Conservation (phyloP, 2,329 filamentous ascomycete genomes). For the Cladosporium sp. region DNA sequence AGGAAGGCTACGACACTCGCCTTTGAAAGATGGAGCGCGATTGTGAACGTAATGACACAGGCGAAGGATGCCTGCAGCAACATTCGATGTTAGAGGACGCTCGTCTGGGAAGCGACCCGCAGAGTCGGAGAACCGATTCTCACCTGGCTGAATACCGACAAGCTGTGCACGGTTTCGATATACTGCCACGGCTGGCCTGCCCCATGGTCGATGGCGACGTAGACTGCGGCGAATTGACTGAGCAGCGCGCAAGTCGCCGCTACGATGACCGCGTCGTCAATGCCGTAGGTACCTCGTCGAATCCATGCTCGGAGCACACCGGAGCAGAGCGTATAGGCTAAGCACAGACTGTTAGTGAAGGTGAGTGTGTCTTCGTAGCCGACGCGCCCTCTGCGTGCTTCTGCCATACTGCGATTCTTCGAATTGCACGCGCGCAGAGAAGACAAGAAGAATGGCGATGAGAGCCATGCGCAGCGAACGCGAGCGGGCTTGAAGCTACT, state of each 20-base stretch:
- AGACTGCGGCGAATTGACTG: constrained; percentile 8
- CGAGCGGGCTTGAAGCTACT: no score
- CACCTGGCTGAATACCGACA: background rate
- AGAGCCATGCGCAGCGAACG: no score
- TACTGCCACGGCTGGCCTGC: constrained; percentile 8
- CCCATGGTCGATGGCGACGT: constrained; percentile 10
- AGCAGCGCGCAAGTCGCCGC: constrained; percentile 8
- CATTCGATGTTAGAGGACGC: no score
- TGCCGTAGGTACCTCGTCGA: constrained; percentile 10
- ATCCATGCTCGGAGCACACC: constrained; percentile 11
- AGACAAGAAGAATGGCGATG: no score
- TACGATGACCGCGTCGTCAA: constrained; percentile 11
- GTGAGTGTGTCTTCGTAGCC: constrained; percentile 13
- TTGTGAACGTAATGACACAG: constrained; percentile 8
- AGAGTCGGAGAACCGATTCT: background rate
- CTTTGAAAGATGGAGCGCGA: constrained; percentile 12
- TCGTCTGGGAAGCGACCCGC: background rate
- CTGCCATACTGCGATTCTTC: background rate
- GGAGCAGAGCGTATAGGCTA: constrained; percentile 13
- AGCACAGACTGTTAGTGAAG: constrained; percentile 14
- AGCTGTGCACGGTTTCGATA: background rate
- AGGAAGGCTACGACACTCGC: constrained; percentile 11
- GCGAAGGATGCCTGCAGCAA: constrained; percentile 6
- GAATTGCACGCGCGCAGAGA: no score
- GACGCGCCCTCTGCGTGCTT: constrained; percentile 1